phyloP scores from a whole-genome alignment of 164 flowering plant species.

The Paratinospora sagittata region DNA sequence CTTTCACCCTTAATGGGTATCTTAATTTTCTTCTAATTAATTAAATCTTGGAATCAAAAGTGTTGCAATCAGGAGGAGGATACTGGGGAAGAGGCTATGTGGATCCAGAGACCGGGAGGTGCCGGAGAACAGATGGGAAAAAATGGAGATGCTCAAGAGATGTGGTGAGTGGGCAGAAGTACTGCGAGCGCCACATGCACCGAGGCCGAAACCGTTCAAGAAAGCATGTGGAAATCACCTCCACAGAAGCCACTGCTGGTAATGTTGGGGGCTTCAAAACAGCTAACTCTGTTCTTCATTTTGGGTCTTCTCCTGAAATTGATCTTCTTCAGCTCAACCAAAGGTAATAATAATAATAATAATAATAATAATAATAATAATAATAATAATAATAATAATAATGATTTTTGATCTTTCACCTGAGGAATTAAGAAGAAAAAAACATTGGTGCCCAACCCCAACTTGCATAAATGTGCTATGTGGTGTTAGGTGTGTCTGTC shows the following conservation, averaged over 20 bases:
- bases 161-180: constrained; percentile 68
- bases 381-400: too few relatives aligned
- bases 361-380: too few relatives aligned
- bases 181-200: constrained; percentile 89
- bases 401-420: too few relatives aligned
- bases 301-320: constrained; percentile 3
- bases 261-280: too few relatives aligned
- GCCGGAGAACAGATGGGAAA: constrained; percentile 87
- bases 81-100: constrained; percentile 64
- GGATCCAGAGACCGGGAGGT: constrained; percentile 89
- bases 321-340: background rate
- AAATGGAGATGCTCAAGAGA: constrained; percentile 94
- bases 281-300: too few relatives aligned
- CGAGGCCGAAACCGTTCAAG: constrained; percentile 98
- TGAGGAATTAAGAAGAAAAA: too few relatives aligned
- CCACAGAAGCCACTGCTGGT: constrained; percentile 9
- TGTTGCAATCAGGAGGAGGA: constrained; percentile 43
- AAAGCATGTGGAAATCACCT: constrained; percentile 90
- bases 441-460: too few relatives aligned
- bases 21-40: background rate
- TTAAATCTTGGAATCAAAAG: constrained; percentile 7
- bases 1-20: too few relatives aligned
- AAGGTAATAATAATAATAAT: too few relatives aligned
- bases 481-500: too few relatives aligned
- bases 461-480: too few relatives aligned